Evolutionary conservation across 2,329 filamentous ascomycete genomes (phyloP), one percentile per base, ranked within the genome.

Genomic region (Botrytis hyacinthi): DNA sequence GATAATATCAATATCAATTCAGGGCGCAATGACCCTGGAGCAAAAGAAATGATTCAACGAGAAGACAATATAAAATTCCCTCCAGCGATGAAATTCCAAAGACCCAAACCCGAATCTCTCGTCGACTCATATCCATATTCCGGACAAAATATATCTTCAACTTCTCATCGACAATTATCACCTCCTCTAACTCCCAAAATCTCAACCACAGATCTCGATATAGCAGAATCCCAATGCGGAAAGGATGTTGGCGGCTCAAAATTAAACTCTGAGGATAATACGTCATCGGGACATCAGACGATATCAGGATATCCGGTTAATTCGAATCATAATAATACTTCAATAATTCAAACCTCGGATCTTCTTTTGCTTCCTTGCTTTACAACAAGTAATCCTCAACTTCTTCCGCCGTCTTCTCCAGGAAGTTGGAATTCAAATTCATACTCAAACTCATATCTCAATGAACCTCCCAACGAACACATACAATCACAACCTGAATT

Each of bases 41-140:
- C 69, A 29, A 81, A 81, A 73, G 77, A 80, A 69, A 75, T 80
- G 74, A 70, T 78, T 7, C 42, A 74, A 44, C 61, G 63, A 37
- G 80, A 81, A 68, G 80, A 81, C 1, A 80, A 81, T 61, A 79
- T 78, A 74, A 81, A 81, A 75, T 81, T 79, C 54, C 77, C 77
- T 35, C 76, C 74, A 35, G 79, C 78, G 10, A 79, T 81, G 73
- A 81, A 81, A 71, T 32, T 74, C 3, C 75, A 79, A 70, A 75
- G 76, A 60, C 73, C 73, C 57, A 77, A 74, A 51, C 78, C 79
- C 8, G 78, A 78, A 35, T 69, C 70, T n/a, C 60, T 65, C 26
- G 61, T 65, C 70, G 70, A 71, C 29, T 44, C 59, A 42, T 59
- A 57, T 54, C 9, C 46, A 54, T 59, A 57, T 29, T 1, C 46